Percentiles rank a stretch among this genome's conserved stretches.
phyloP scores from a whole-genome alignment of 768 basidiomycete genomes.

The Xerocomus spinulosus region DNA sequence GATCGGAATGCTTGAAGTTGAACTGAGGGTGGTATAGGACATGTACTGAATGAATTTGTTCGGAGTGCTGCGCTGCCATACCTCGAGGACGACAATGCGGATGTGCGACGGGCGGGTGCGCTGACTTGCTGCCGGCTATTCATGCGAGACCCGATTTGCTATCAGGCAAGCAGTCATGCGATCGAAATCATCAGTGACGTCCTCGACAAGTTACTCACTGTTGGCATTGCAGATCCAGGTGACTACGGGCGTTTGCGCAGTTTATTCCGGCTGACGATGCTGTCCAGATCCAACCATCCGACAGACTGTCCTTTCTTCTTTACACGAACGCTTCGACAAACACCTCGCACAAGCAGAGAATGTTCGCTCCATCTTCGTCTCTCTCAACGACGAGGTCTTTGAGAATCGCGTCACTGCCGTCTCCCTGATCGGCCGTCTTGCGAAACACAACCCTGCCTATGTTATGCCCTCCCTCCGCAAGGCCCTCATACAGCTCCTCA shows the following conservation, averaged over 20 bases:
- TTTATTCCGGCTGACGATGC: constrained; percentile 5
- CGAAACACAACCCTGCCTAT: constrained; percentile 95
- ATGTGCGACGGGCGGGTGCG: constrained; percentile 86
- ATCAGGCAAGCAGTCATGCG: constrained; percentile 91
- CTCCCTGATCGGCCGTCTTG: constrained; percentile 84
- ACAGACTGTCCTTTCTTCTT: constrained; percentile 75
- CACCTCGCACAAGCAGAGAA: constrained; percentile 98
- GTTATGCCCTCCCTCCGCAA: constrained; percentile 97
- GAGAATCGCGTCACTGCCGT: constrained; percentile 92
- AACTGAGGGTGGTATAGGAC: constrained; percentile 47
- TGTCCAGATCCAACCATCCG: constrained; percentile 67
- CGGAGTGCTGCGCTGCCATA: constrained; percentile 88
- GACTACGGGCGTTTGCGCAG: constrained; percentile 4
- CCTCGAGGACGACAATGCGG: constrained; percentile 85
- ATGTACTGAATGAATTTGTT: constrained; percentile 93
- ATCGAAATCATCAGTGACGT: constrained; percentile 98
- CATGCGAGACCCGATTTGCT: constrained; percentile 91
- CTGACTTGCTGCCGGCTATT: constrained; percentile 89
- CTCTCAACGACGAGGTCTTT: constrained; percentile 94
- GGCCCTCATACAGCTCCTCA: constrained; percentile 90
- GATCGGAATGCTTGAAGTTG: neutral
- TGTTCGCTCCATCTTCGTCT: constrained; percentile 95
- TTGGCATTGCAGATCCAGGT: constrained; percentile 97
- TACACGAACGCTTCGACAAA: constrained; percentile 93
- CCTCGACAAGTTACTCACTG: constrained; percentile 91